Evolutionary conservation across 495 filamentous ascomycete species (phyloP).

Genomic region (Jackrogersella minutella): DNA sequence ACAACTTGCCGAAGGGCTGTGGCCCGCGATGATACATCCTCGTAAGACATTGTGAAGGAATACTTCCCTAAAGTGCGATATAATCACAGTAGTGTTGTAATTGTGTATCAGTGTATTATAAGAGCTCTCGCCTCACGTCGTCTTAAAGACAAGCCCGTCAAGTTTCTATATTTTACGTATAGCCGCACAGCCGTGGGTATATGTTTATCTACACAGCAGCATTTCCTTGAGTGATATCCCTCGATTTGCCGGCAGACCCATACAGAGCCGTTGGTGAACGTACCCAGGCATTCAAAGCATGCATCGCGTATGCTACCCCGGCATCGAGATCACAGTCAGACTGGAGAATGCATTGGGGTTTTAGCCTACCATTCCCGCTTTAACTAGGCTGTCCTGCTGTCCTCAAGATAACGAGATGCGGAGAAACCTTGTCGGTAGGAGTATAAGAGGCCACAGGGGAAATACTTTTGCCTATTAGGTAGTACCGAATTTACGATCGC

Average conservation of each 20-base stretch:
- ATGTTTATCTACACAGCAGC: not conserved
- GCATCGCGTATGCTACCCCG: constrained; percentile 12
- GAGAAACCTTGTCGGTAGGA: constrained; percentile 30
- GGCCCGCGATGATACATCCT: constrained; percentile 29
- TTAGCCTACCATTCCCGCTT: constrained; percentile 13
- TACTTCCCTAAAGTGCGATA: too few species aligned
- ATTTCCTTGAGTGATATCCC: not conserved
- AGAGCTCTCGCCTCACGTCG: not conserved
- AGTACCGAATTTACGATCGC: constrained; percentile 3
- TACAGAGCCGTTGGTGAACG: not conserved
- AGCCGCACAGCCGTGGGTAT: not conserved
- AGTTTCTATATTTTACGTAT: not conserved
- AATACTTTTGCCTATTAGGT: constrained; percentile 24
- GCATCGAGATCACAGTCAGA: constrained; percentile 4
- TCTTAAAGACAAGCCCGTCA: not conserved
- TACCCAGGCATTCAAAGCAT: constrained; percentile 12
- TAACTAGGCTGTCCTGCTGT: constrained; percentile 19
- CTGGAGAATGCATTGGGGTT: constrained; percentile 1
- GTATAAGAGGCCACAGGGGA: constrained; percentile 8
- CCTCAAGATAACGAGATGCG: constrained; percentile 12
- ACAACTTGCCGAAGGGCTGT: constrained; percentile 36
- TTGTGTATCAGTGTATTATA: too few species aligned
- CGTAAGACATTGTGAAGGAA: constrained; percentile 21
- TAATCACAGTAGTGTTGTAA: too few species aligned
- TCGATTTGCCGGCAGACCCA: constrained; percentile 30